Evolutionary conservation across 345 rosid species (phyloP).

Genomic region (Luvunga scandens): DNA sequence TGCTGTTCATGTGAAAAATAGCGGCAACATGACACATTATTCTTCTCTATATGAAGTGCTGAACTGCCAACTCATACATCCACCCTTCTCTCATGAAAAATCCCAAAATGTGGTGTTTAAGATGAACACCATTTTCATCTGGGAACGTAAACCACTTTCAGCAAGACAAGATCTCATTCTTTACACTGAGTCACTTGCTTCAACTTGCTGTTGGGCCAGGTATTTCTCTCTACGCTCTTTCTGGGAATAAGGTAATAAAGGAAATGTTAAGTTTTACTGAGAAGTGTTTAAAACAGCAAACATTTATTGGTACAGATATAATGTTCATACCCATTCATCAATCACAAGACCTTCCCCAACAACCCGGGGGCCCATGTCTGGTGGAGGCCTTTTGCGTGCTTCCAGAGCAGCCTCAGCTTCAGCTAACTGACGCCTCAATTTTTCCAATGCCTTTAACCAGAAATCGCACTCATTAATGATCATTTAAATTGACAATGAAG

Average conservation of each 20-base stretch:
- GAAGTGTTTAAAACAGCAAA: neutral
- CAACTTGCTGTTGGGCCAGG: constrained; percentile 83
- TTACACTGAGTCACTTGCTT: constrained; percentile 38
- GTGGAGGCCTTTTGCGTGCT: constrained; percentile 79
- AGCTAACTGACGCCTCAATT: constrained; percentile 75
- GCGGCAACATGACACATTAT: constrained; percentile 1
- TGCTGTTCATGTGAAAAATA: constrained; percentile 9
- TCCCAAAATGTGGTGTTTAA: constrained; percentile 7
- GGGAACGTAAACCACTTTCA: neutral
- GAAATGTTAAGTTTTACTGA: neutral
- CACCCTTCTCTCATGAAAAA: constrained; percentile 8
- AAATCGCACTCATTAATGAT: constrained; percentile 3
- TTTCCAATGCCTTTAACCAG: constrained; percentile 58
- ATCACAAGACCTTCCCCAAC: constrained; percentile 95
- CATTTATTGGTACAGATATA: neutral
- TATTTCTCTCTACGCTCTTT: constrained; percentile 95
- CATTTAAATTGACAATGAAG: neutral
- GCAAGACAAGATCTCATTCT: neutral
- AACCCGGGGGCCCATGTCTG: constrained; percentile 71
- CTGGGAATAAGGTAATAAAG: constrained; percentile 35
- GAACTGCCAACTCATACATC: neutral
- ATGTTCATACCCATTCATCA: constrained; percentile 80
- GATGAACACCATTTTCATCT: neutral
- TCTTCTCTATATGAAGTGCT: neutral
- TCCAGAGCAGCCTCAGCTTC: constrained; percentile 97